Conservation (phyloP, 2,329 filamentous ascomycete genomes). For the Meredithiella fracta region DNA sequence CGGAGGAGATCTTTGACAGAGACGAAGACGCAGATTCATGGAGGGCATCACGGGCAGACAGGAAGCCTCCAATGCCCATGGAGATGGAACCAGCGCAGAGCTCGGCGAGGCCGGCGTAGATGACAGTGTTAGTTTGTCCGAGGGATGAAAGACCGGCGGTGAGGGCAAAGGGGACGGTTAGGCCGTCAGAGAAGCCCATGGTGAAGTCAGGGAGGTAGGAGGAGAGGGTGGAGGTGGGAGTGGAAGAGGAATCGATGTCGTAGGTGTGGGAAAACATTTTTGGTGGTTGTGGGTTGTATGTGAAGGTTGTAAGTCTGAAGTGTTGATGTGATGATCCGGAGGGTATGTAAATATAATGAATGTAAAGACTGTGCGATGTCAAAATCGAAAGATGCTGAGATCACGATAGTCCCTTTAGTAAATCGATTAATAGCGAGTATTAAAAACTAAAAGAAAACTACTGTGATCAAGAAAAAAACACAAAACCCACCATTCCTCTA, state of each 20-base stretch:
- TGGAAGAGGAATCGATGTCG: neutral
- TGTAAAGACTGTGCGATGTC: too few relatives aligned
- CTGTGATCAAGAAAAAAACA: too few relatives aligned
- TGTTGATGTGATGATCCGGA: neutral
- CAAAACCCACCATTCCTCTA: too few relatives aligned
- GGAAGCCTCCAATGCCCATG: slow-evolving; percentile 57
- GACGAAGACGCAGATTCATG: neutral
- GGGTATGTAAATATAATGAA: too few relatives aligned
- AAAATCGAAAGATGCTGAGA: too few relatives aligned
- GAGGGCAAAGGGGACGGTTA: slow-evolving; percentile 60
- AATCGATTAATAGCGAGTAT: too few relatives aligned
- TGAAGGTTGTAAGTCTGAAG: neutral
- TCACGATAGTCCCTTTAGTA: too few relatives aligned
- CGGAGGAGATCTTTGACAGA: neutral
- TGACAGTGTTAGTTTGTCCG: slow-evolving; percentile 42
- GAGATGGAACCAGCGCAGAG: slow-evolving; percentile 55
- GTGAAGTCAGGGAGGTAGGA: slow-evolving; percentile 47
- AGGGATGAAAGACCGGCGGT: slow-evolving; percentile 51
- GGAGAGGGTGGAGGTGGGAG: slow-evolving; percentile 18
- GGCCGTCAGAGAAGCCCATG: slow-evolving; percentile 55
- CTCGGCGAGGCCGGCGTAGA: slow-evolving; percentile 54
- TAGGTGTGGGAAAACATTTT: neutral
- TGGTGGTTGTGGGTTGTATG: neutral
- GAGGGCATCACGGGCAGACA: slow-evolving; percentile 36
- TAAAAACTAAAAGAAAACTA: too few relatives aligned